Conservation (phyloP, 179 eudicot genomes). For the Spinacia oleracea region DNA sequence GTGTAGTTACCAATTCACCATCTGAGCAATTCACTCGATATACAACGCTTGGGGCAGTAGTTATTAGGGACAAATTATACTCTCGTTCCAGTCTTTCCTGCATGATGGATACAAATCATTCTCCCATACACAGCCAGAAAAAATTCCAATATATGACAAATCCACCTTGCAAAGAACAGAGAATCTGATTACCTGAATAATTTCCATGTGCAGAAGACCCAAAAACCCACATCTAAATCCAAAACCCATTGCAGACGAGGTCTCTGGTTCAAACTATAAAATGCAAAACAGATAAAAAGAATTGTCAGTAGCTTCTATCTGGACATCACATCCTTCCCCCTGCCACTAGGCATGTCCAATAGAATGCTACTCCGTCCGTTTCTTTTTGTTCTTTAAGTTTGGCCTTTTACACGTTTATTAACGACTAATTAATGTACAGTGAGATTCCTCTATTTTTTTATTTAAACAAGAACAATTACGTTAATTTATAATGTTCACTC, state of each 20-base stretch:
- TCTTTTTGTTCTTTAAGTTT: too few relatives aligned
- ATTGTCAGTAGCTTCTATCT: conserved; percentile 5
- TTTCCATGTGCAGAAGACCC: conserved; percentile 98
- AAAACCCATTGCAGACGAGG: conserved; percentile 99
- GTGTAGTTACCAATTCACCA: conserved; percentile 74
- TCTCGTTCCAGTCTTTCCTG: conserved; percentile 99
- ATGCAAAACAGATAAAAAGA: conserved; percentile 8
- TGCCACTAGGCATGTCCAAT: not conserved
- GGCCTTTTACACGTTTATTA: too few relatives aligned
- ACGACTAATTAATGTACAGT: too few relatives aligned
- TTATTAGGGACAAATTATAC: conserved; percentile 81
- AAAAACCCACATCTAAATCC: conserved; percentile 98
- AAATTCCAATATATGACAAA: not conserved
- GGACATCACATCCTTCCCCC: not conserved
- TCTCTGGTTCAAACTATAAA: conserved; percentile 94
- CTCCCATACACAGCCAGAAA: conserved; percentile 13
- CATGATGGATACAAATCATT: conserved; percentile 28
- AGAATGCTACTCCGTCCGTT: too few relatives aligned
- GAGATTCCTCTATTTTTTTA: too few relatives aligned
- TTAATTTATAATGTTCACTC: too few relatives aligned
- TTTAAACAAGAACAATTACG: too few relatives aligned
- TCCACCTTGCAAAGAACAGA: conserved; percentile 13
- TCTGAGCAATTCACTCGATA: conserved; percentile 67
- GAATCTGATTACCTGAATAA: conserved; percentile 69
- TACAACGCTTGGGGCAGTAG: conserved; percentile 99